Evolutionary conservation across 2,329 filamentous ascomycete genomes (phyloP).

Genomic region (Fusarium graminum): DNA sequence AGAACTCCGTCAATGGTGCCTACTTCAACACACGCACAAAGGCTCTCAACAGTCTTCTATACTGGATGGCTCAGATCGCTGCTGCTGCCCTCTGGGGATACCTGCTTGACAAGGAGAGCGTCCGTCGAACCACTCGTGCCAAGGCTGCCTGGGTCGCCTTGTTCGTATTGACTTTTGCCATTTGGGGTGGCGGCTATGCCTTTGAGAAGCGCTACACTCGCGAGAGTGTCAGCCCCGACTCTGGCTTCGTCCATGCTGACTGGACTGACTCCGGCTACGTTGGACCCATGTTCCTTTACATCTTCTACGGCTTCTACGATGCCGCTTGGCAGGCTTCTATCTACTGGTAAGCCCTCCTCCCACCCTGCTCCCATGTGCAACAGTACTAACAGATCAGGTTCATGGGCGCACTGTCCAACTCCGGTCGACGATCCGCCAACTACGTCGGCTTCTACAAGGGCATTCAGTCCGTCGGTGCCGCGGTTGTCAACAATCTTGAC

Average conservation of each 20-base stretch:
- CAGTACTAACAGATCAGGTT: constrained; percentile 65
- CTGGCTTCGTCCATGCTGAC: constrained; percentile 59
- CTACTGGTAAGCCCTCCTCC: constrained; percentile 81
- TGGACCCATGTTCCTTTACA: constrained; percentile 88
- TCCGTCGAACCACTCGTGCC: constrained; percentile 76
- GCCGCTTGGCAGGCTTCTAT: constrained; percentile 90
- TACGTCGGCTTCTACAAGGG: constrained; percentile 92
- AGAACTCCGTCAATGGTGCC: constrained; percentile 77
- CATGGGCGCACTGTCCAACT: constrained; percentile 95
- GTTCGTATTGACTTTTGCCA: constrained; percentile 76
- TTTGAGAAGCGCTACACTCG: constrained; percentile 67
- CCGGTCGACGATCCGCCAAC: constrained; percentile 90
- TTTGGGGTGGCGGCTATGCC: constrained; percentile 87
- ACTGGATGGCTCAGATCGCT: constrained; percentile 81
- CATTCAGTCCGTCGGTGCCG: constrained; percentile 80
- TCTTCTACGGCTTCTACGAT: constrained; percentile 92
- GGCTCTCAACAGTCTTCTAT: constrained; percentile 78
- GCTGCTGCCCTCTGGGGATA: constrained; percentile 81
- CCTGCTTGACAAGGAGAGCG: constrained; percentile 70
- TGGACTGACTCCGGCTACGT: constrained; percentile 76
- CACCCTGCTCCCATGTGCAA: constrained; percentile 47
- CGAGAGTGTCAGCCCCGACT: constrained; percentile 26
- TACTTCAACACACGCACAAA: constrained; percentile 81
- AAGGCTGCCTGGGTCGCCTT: constrained; percentile 72
- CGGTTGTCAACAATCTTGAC: constrained; percentile 59